Base-by-base conservation (phyloP, 345 rosid genomes). In the Cardamine occulta region DNA sequence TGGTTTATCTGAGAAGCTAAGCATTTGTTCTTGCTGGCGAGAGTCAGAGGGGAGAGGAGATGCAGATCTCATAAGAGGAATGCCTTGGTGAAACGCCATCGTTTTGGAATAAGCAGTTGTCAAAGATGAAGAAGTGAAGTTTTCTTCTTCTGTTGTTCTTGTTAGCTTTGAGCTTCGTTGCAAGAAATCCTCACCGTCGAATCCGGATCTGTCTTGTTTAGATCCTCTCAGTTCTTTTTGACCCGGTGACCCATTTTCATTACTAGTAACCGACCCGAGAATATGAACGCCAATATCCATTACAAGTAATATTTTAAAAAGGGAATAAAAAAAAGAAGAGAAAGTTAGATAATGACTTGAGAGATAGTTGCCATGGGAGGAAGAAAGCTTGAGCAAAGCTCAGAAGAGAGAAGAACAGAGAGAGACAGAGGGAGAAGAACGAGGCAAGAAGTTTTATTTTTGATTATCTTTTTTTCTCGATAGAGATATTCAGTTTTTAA, bases 271-370 rank as follows among this genome's bases (percentile, higher is more conserved):
- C 55, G 85, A 84, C 70, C 83, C 91, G 69, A 75, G 81, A 74
- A 80, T 64, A 77, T 82, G 82, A 76, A 68, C 79, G 64, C 82
- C 88, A 69, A 81, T 82, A 79, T 86, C 91, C 93, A 87, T 39
- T 44, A 47, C 19, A 44, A 77, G 68, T 28, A 61, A 52, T 77
- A 15, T 17, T 32, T 9, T 5, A 6, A 17, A 35, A 54, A 6
- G 15, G 49, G 49, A 45, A 15, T 6, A 56, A 35, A 66, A 26
- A 39, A 40, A 18, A 2, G 21, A 67, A 52, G 26, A 18, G 3
- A 40, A 67, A 52, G 26, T 77, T 85, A 79, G 77, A 65, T 48
- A 86, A 64, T 48, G 77, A 68, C 68, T 68, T 61, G 73, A 60
- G 78, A 72, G 81, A 76, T 58, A 32, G 79, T 65, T 80, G 67